Base-by-base conservation (phyloP, 495 filamentous ascomycete species). In the Annulohypoxylon maeteangense region DNA sequence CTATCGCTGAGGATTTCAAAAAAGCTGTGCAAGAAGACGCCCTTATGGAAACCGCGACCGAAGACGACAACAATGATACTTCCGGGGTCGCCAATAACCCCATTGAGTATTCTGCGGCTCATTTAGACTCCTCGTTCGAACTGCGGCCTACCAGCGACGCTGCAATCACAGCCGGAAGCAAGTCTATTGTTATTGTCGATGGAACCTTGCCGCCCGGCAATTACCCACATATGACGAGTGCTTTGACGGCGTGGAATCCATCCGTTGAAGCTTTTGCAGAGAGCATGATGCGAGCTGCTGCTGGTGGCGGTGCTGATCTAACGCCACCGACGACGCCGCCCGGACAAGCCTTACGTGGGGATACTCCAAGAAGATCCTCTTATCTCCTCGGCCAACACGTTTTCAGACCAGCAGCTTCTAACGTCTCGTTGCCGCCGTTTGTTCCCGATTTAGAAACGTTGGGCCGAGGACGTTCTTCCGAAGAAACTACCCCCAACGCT, bases 181-280 rank as follows among this genome's bases (percentile, higher is more conserved):
- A 92, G 68, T 96, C 93, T 0, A 95, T 97, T 68, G 87, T 96
- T 29, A 95, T 97, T 71, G 88, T 97, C 14, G 92, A 97, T 75
- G 91, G 90, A 58, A 90, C 89, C 3, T 62, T 84, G 16, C 76
- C 79, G 18, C 76, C 79, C 27, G 76, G 68, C 11, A 81, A 79
- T 23, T 78, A 78, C 16, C 82, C 83, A 0, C 51, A 57, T 22
- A 86, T 87, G 83, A 81, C 82, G 1, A 81, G 83, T 7, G 83
- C 82, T 2, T 69, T 87, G 10, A 72, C 80, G 3, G 74, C 62
- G 5, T 68, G 80, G 45, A 84, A 82, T 69, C 76, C 75, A 16
- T 86, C 85, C 0, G 75, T 82, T n/a, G 85, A 84, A 54, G 81
- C 81, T 3, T 85, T 86, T 62, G 76, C 82, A 5, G 84, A 86